These are phyloP conservation scores for Evansstolkia leycettana DNA, from an alignment of 495 filamentous ascomycete genomes.

Conservation along the genomic window DNA sequence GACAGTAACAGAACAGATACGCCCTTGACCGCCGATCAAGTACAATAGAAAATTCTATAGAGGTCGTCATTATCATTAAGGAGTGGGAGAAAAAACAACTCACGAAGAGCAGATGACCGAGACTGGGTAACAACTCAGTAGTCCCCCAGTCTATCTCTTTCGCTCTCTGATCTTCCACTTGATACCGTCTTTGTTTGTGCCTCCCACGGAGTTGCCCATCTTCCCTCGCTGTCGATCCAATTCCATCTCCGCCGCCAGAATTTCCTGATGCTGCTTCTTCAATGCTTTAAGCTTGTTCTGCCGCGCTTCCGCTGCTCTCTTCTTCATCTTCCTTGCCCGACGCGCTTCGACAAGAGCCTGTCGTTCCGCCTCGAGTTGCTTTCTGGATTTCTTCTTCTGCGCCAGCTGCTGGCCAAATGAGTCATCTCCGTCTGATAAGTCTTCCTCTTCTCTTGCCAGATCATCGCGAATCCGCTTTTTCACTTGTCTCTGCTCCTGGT, in stretches of 20 bases:
- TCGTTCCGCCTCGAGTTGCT: constrained; percentile 28
- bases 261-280: constrained; percentile 55
- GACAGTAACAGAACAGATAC: constrained; percentile 1
- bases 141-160: constrained; percentile 65
- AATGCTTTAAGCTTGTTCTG: constrained; percentile 48
- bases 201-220: constrained; percentile 73
- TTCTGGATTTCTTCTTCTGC: constrained; percentile 25
- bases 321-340: constrained; percentile 33
- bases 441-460: constrained; percentile 13
- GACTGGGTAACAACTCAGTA: background rate
- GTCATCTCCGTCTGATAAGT: constrained; percentile 21
- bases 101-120: background rate
- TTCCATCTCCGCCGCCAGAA: constrained; percentile 60
- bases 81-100: background rate
- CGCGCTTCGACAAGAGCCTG: constrained; percentile 29
- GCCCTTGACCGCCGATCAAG: too few relatives aligned
- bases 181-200: constrained; percentile 66
- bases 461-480: constrained; percentile 11
- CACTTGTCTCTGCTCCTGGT: constrained; percentile 34
- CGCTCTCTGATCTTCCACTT: constrained; percentile 76
- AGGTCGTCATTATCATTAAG: background rate
- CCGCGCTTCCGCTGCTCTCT: constrained; percentile 33
- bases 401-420: constrained; percentile 9
- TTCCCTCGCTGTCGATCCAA: constrained; percentile 64
- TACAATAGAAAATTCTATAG: background rate